phyloP scores from a whole-genome alignment of 179 eudicot species.

The Patellifolia procumbens region DNA sequence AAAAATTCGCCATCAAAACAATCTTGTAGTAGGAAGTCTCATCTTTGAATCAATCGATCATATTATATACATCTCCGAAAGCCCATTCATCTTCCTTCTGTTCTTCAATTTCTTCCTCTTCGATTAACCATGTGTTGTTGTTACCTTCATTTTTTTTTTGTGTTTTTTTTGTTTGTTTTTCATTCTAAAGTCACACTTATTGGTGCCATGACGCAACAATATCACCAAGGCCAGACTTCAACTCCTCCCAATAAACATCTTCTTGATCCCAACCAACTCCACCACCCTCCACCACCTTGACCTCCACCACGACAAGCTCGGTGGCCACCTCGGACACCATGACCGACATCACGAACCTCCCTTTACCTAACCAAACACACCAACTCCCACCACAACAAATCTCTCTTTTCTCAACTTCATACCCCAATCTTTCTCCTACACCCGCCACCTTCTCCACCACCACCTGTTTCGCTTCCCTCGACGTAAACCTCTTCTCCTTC shows the following conservation, averaged over 20 bases:
- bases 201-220: slow-evolving; percentile 57
- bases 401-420: slow-evolving; percentile 51
- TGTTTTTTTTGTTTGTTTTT: slow-evolving; percentile 4
- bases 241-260: slow-evolving; percentile 52
- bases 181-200: neutral
- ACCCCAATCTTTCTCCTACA: slow-evolving; percentile 59
- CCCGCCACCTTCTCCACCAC: slow-evolving; percentile 55
- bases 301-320: slow-evolving; percentile 57
- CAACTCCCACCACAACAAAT: slow-evolving; percentile 34
- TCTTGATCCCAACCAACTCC: slow-evolving; percentile 39
- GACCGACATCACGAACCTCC: slow-evolving; percentile 39
- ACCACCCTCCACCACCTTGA: slow-evolving; percentile 53
- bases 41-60: neutral
- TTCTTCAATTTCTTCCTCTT: neutral
- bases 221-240: slow-evolving; percentile 56
- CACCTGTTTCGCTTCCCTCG: slow-evolving; percentile 37
- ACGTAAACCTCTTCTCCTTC: slow-evolving; percentile 58
- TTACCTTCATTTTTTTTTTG: neutral
- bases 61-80: neutral
- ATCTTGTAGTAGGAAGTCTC: neutral
- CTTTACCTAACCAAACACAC: slow-evolving; percentile 46
- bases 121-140: slow-evolving; percentile 11
- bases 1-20: slow-evolving; percentile 16
- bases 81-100: slow-evolving; percentile 14
- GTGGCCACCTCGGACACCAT: slow-evolving; percentile 56